Percentiles rank a stretch among this genome's conserved stretches.
Conservation (phyloP, 1,139 yeast species). For the Torulaspora pretoriensis region DNA sequence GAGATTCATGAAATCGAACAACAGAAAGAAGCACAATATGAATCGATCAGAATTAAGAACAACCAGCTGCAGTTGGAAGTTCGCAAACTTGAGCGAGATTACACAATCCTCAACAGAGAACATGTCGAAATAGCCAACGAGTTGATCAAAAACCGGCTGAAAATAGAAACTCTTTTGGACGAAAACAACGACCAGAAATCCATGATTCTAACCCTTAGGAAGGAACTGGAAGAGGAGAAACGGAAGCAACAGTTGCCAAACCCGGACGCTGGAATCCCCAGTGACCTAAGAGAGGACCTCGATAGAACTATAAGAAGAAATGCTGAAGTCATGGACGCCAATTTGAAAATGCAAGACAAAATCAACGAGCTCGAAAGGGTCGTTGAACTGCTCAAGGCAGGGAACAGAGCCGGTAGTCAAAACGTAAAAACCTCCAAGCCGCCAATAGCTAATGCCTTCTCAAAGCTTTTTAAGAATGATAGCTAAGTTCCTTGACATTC, state of each 20-base stretch:
- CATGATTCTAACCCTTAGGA: conserved; percentile 50
- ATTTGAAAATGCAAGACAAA: conserved; percentile 50
- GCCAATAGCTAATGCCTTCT: conserved; percentile 22
- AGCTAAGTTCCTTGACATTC: conserved; percentile 3
- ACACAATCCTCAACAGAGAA: conserved; percentile 68
- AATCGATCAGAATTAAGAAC: conserved; percentile 57
- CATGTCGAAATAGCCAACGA: conserved; percentile 77
- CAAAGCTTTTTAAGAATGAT: conserved; percentile 25
- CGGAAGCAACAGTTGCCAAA: conserved; percentile 31
- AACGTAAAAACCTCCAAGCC: conserved; percentile 5
- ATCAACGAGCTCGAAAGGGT: conserved; percentile 32
- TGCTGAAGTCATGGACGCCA: conserved; percentile 53
- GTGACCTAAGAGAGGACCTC: conserved; percentile 42
- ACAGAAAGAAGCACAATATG: conserved; percentile 67
- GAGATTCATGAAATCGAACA: conserved; percentile 68
- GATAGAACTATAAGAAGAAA: conserved; percentile 55
- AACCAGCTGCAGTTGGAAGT: conserved; percentile 72
- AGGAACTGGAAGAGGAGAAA: conserved; percentile 34
- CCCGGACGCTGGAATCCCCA: conserved; percentile 37
- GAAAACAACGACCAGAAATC: conserved; percentile 55
- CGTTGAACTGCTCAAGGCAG: conserved; percentile 25
- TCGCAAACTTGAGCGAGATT: conserved; percentile 66
- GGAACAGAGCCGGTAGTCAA: conserved; percentile 11
- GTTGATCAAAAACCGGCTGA: conserved; percentile 57
- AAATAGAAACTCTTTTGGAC: conserved; percentile 60